Base-by-base conservation (phyloP, 768 basidiomycete genomes). In the Amanita fuliginea region DNA sequence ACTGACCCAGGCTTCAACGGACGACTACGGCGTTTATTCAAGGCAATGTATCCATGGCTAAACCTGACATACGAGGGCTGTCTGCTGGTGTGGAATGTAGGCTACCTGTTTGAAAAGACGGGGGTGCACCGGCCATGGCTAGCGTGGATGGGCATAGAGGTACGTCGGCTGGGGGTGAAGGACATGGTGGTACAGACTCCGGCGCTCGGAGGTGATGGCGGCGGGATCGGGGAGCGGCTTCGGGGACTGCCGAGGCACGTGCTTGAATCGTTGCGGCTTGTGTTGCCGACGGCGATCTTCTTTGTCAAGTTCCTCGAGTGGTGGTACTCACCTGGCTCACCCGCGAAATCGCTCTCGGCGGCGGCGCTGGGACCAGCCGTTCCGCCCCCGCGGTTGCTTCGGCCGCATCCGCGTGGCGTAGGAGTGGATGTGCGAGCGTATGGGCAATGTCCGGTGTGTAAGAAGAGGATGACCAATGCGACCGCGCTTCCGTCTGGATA, bases 321-420 rank as follows among this genome's bases (percentile, higher is more conserved):
- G 93, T 99, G 95, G 93, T 98, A 98, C 61, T 94, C 92, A 3
- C 93, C 96, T 18, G 76, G 77, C 39, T 96, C 90, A 9, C 93
- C 86, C 3, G 88, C 86, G 14, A 78, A 81, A 35, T 78, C 79
- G n/a, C 66, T 88, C 47, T 74, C 79, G 7, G 72, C 72, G 28
- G 80, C 78, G 9, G 74, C 72, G 10, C 74, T 76, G 46, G 86
- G 81, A 6, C 86, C 83, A 24, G 72, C 78, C 1, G 74, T 89
- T 37, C 84, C 86, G 54, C 88, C 88, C 11, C 93, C 88, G 39
- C 74, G 72, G 55, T 77, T 87, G 58, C 75, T 89, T 24, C 72
- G 71, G 28, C 87, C 88, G 4, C 84, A 92, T 59, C 83, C 84
- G 7, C 72, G 76, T 44, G 83, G 84, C 21, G 71, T 86, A 50